A percentile compares a stretch with the other conserved stretches of the same genome.
Evolutionary conservation across 2,329 filamentous ascomycete genomes (phyloP).

Genomic region (Nectriaceae sp.): DNA sequence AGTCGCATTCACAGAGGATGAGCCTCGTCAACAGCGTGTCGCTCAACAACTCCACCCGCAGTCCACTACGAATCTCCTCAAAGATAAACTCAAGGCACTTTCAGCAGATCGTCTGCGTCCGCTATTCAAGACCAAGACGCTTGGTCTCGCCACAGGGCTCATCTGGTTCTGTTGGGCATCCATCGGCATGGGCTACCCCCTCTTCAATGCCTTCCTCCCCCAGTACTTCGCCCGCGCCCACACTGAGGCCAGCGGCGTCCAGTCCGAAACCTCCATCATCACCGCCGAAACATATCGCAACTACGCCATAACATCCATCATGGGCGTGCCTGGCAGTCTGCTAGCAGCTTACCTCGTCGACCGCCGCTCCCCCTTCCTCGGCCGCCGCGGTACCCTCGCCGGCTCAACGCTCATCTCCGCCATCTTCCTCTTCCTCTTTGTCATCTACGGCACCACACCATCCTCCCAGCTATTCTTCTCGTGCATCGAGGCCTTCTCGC

Average conservation of each 20-base stretch:
- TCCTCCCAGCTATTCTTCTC: slow-evolving; percentile 64
- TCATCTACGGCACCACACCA: slow-evolving; percentile 57
- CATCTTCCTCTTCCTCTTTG: slow-evolving; percentile 69
- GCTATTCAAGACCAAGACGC: slow-evolving; percentile 59
- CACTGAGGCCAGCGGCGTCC: slow-evolving; percentile 31
- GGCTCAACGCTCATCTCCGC: slow-evolving; percentile 67
- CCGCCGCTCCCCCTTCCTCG: slow-evolving; percentile 60
- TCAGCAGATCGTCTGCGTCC: slow-evolving; percentile 67
- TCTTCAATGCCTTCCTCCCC: slow-evolving; percentile 90
- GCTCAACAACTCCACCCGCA: slow-evolving; percentile 11
- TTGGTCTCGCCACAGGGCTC: slow-evolving; percentile 52
- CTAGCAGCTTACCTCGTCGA: slow-evolving; percentile 74
- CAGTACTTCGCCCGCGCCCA: slow-evolving; percentile 72
- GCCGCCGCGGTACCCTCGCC: slow-evolving; percentile 73
- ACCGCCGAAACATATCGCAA: slow-evolving; percentile 68
- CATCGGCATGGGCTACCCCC: slow-evolving; percentile 83
- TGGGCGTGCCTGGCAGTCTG: slow-evolving; percentile 76
- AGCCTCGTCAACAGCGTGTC: slow-evolving; percentile 25
- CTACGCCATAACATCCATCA: slow-evolving; percentile 77
- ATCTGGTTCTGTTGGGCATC: slow-evolving; percentile 82
- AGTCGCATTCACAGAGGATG: slow-evolving; percentile 44
- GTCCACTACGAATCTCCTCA: slow-evolving; percentile 46
- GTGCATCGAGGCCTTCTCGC: slow-evolving; percentile 69
- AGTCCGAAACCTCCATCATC: slow-evolving; percentile 38
- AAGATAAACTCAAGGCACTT: slow-evolving; percentile 64